These are phyloP conservation scores for Castanospermum australe DNA, from an alignment of 306 rosid genomes.

Conservation along the genomic window DNA sequence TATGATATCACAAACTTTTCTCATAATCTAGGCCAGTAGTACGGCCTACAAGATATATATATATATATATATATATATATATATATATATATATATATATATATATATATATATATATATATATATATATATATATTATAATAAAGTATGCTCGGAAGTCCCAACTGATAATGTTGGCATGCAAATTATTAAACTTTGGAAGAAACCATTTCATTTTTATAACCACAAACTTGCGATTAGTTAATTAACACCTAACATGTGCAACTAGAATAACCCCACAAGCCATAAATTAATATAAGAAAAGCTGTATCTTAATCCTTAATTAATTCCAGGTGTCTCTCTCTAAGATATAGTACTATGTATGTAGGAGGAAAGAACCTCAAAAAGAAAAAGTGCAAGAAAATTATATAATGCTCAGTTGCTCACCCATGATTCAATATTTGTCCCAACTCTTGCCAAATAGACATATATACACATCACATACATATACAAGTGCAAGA, in stretches of 20 bases:
- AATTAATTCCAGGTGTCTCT: neutral
- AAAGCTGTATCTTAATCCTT: neutral
- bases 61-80: no score
- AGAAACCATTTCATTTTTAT: neutral
- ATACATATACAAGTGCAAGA: neutral
- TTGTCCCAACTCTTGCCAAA: neutral
- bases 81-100: no score
- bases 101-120: no score
- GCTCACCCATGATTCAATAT: neutral
- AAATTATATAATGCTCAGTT: neutral
- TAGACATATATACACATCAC: neutral
- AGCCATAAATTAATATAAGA: neutral
- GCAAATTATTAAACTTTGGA: no score
- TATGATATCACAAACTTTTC: constrained; percentile 24
- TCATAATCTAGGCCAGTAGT: constrained; percentile 19
- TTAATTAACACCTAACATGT: constrained; percentile 13
- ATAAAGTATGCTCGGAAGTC: constrained; percentile 9
- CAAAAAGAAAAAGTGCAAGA: neutral
- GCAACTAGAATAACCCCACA: neutral
- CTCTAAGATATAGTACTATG: neutral
- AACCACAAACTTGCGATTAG: neutral
- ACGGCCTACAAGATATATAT: constrained; percentile 23
- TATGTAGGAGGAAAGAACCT: neutral
- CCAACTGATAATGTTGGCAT: constrained; percentile 23
- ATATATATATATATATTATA: no score